Conservation (phyloP, 2,329 filamentous ascomycete species). For the Cladosporium sp. region DNA sequence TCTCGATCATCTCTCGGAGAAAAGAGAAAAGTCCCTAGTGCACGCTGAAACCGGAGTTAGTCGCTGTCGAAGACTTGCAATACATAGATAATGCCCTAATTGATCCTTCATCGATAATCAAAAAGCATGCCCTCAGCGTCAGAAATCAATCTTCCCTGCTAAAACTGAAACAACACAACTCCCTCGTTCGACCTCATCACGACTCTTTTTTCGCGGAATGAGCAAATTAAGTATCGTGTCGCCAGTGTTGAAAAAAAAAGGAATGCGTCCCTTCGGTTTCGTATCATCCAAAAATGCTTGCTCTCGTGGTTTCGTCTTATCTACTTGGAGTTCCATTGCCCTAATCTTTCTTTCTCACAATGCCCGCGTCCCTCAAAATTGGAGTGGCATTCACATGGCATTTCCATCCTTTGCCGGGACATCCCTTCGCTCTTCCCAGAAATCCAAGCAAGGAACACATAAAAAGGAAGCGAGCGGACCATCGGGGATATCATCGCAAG, state of each 20-base stretch:
- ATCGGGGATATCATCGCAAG: constrained; percentile 9
- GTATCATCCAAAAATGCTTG: neutral
- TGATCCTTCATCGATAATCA: neutral
- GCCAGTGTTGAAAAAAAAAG: neutral
- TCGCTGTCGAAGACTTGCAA: neutral
- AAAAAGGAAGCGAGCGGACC: constrained; percentile 8
- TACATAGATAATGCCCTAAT: neutral
- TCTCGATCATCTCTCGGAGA: neutral
- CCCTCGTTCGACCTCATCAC: neutral
- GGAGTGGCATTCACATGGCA: too few relatives aligned
- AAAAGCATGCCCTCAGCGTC: neutral
- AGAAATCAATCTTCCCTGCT: neutral
- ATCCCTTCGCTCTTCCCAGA: neutral
- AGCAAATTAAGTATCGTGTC: neutral
- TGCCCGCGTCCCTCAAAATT: neutral
- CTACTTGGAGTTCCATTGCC: neutral
- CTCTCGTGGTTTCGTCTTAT: neutral
- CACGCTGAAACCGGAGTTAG: neutral
- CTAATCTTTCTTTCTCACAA: neutral
- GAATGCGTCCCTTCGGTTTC: neutral
- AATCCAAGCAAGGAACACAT: neutral
- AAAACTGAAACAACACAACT: neutral
- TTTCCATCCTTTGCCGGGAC: neutral
- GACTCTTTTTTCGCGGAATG: neutral
- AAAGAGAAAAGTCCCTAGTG: neutral